Base-by-base conservation (phyloP, 768 basidiomycete species). In the Gloeostereum incarnatum region DNA sequence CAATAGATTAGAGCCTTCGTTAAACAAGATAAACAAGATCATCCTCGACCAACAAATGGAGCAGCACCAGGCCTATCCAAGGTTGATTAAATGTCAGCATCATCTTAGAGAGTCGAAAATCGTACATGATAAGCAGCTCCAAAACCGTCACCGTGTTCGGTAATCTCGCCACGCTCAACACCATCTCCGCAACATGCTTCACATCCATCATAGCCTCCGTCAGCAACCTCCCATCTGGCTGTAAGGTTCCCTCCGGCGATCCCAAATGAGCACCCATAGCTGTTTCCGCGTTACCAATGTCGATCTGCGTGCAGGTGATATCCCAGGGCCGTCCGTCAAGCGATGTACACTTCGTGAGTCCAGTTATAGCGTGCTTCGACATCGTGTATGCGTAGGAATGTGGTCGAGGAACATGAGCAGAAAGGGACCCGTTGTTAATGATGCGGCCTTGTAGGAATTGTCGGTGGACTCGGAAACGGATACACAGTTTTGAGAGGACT, bases 391-490 rank as follows among this genome's bases (percentile, higher is more conserved):
- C 67, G 17, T 55, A 55, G 1, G 72, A 63, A 47, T 73, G 56
- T 1, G 78, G 80, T n/a, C 83, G 70, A 1, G 86, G 83, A 3
- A 73, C 63, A 43, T 81, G 73, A 0, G 84, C 82, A 1, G 81
- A 70, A 17, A 87, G 63, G n/a, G 78, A 83, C 1, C 87, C 88
- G 48, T 91, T 89, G 62, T 90, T 89, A 59, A 93, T 81, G 44
- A 91, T 83, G 14, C 85, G 71, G 2, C 77, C 78, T n/a, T 80
- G 42, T 7, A 27, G 19, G 26, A 6, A 18, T 13, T 1, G 18
- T 42, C 16, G 21, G 27, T 37, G 33, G 29, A 30, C 17, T 30
- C 29, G 29, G 13, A 30, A 30, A 13, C 29, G 17, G n/a, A 31
- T 24, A 20, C 14, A 14, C 34, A 34, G 17, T 29, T 7, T 35